Percentiles rank a stretch among this genome's conserved stretches.
Conservation (phyloP, 2,329 filamentous ascomycete genomes). For the Penicillium digitatum region DNA sequence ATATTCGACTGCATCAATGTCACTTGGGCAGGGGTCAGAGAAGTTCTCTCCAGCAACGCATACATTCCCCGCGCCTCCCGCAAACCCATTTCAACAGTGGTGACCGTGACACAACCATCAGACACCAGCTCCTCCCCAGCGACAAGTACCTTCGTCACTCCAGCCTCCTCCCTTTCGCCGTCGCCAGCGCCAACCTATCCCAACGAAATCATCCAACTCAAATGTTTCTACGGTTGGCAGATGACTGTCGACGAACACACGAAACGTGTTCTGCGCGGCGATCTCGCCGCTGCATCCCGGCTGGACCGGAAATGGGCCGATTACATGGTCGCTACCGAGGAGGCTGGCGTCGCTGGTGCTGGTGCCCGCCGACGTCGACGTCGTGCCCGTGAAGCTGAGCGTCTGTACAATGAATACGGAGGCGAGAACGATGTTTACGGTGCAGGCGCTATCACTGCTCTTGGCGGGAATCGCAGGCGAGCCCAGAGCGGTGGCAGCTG, state of each 20-base stretch:
- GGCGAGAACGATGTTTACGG: slow-evolving; percentile 53
- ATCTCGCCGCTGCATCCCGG: slow-evolving; percentile 68
- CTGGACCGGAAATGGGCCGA: slow-evolving; percentile 89
- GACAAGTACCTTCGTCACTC: slow-evolving; percentile 27
- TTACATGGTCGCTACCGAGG: slow-evolving; percentile 88
- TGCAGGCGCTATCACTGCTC: slow-evolving; percentile 32
- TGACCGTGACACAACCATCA: slow-evolving; percentile 34
- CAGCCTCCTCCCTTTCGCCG: slow-evolving; percentile 23
- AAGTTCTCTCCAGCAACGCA: slow-evolving; percentile 80
- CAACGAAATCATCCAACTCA: slow-evolving; percentile 75
- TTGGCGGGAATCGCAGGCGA: slow-evolving; percentile 54
- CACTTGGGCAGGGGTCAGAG: slow-evolving; percentile 86
- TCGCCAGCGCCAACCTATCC: slow-evolving; percentile 52
- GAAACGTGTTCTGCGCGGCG: slow-evolving; percentile 74
- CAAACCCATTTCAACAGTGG: slow-evolving; percentile 28
- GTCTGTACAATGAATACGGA: slow-evolving; percentile 76
- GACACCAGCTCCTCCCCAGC: slow-evolving; percentile 17
- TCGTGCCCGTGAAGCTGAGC: slow-evolving; percentile 74
- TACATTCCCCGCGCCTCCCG: slow-evolving; percentile 57
- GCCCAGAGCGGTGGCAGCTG: slow-evolving; percentile 63
- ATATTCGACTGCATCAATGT: slow-evolving; percentile 90
- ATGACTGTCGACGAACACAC: slow-evolving; percentile 92
- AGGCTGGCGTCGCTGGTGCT: slow-evolving; percentile 60
- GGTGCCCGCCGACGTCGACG: slow-evolving; percentile 68
- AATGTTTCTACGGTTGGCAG: slow-evolving; percentile 94